Evolutionary conservation across 2,329 filamentous ascomycete genomes (phyloP).

Genomic region (Nemania bipapillata): DNA sequence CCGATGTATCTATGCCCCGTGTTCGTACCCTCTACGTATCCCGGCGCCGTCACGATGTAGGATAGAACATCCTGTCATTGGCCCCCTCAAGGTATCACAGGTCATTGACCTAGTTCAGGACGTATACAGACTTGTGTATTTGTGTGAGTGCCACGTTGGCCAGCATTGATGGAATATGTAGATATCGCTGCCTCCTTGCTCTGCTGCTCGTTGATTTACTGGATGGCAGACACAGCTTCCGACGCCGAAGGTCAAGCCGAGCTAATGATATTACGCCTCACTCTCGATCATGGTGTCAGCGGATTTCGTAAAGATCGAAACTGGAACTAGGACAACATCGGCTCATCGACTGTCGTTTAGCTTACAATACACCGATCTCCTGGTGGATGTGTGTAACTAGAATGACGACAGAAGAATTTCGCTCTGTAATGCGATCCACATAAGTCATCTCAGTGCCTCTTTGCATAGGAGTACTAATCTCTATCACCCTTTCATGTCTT

Average conservation of each 20-base stretch:
- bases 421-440: neutral
- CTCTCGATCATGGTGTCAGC: neutral
- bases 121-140: no score
- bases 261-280: neutral
- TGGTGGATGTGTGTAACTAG: neutral
- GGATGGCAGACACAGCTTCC: neutral
- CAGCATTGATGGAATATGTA: no score
- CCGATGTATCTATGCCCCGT: neutral
- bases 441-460: neutral
- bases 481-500: neutral
- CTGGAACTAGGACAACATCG: neutral
- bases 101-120: no score
- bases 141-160: no score
- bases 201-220: neutral
- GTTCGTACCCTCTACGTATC: neutral
- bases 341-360: neutral
- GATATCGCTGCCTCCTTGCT: neutral
- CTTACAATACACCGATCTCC: neutral
- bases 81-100: no score
- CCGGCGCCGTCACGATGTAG: no score
- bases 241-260: neutral
- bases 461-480: neutral
- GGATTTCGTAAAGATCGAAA: neutral
- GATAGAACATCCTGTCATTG: no score
- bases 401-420: neutral